Evolutionary conservation across 371 early-diverging fungal species (phyloP), one percentile per base, ranked within the genome.

Genomic region (Gilbertella persicaria): DNA sequence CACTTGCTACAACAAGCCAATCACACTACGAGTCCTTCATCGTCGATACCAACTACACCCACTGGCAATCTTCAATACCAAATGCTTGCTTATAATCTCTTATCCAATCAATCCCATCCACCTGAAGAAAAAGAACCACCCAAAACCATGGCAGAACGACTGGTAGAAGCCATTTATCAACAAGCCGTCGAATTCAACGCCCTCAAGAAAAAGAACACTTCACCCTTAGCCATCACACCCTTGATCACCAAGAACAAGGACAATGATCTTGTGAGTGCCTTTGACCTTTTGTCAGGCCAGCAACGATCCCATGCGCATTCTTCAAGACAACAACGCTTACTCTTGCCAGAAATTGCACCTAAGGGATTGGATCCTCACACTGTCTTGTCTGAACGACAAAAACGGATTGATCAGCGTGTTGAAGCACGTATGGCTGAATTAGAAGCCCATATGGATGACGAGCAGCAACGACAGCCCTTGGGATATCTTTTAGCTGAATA

Each of bases 281-380:
- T 64, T 25, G 71, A 71, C 25, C 40, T 73, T 12, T 52, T 72
- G 17, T 41, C 55, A 0, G 64, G 64, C 5, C 62, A 64, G 86
- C 66, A 62, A 40, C 72, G 80, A 51, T 62, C 70, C 3, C 64
- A 71, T 35, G 73, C 74, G 25, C 83, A 84, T 60, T 73, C 83
- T 5, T 82, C 86, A 17, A 78, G 84, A 30, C 80, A 86, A 50
- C 93, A 91, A 46, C 80, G 86, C 2, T 57, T 86, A 9, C 61
- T 90, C 4, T 74, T 91, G 23, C 92, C 92, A n/a, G 80, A 85
- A 41, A 75, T 91, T 8, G 81, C 86, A 12, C 96, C 97, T 0
- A 50, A 62, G 4, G 92, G 93, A 14, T 56, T 96, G 30, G 95
- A 95, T 66, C 85, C 90, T 5, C 67, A 82, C 21, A 79, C 79